Base-by-base conservation (phyloP, 441 rosid genomes). In the Capsella rubella region DNA sequence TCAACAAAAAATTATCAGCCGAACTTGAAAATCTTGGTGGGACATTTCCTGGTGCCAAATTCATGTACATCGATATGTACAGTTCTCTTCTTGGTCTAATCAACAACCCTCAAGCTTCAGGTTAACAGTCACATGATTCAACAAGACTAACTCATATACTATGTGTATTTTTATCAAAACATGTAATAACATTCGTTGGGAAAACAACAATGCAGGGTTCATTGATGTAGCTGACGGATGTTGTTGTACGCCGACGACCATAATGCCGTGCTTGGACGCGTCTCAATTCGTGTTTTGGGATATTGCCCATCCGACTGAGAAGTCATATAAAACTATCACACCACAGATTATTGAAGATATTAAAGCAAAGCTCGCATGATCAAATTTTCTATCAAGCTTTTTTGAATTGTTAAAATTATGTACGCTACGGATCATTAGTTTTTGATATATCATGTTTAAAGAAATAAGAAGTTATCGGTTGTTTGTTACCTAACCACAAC, bases 241-340 rank as follows among this genome's bases (percentile, higher is more conserved):
- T 67, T 78, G 81, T 59, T 72, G 73, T 53, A 66, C 3, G 63
- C 63, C 72, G 4, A 45, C 57, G 15, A 16, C 65, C 45, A 3
- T 72, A 53, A 10, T 67, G 32, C 78, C 78, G 35, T 78, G 81
- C 70, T 1, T 37, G 10, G 78, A 78, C 9, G 78, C 78, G 15
- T 72, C 78, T 35, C 28, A 52, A 13, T 72, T 34, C 43, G 78
- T 78, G 53, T 78, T 72, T 67, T 78, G 78, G 81, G 81, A 78
- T 72, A 8, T 72, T 25, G 74, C 78, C 1, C 81, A 72, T 72
- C 81, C 78, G 27, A 66, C 47, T 1, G 35, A 78, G 69, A 67
- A 78, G 59, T 28, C 81, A 27, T 78, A 78, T 54, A 3, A 60
- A 71, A 71, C 46, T 11, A 77, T 77, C 43, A 40, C 71, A 13